These are phyloP conservation scores for Rhodotorula taiwanensis DNA, from an alignment of 768 basidiomycete genomes.

Conservation along the genomic window DNA sequence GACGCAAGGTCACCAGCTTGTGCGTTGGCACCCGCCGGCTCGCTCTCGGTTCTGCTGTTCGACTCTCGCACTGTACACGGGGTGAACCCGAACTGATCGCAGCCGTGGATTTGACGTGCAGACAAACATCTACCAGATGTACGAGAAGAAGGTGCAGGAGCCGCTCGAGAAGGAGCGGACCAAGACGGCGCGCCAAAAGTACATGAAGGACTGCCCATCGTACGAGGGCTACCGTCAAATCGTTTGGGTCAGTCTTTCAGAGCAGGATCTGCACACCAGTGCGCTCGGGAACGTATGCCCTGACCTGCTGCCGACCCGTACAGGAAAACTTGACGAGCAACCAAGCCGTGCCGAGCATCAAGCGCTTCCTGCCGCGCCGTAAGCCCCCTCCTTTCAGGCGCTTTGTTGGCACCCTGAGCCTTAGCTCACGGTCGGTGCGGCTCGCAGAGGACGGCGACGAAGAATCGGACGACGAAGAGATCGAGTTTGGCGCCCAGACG, in stretches of 20 bases:
- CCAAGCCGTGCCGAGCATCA: constrained; percentile 67
- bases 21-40: constrained; percentile 45
- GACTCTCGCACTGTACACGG: neutral
- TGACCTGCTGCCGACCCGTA: no score
- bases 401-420: no score
- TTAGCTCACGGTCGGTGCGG: no score
- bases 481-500: constrained; percentile 78
- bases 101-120: no score
- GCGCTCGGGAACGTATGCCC: no score
- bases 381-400: neutral
- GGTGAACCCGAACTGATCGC: no score
- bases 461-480: constrained; percentile 69
- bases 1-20: constrained; percentile 56
- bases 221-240: constrained; percentile 60
- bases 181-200: constrained; percentile 72
- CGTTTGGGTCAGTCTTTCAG: constrained; percentile 55
- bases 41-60: neutral
- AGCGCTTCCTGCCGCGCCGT: constrained; percentile 67
- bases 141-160: constrained; percentile 51
- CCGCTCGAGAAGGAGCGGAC: constrained; percentile 51
- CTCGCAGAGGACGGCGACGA: constrained; percentile 73
- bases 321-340: constrained; percentile 62
- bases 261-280: no score
- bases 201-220: constrained; percentile 53
- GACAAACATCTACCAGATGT: constrained; percentile 46